These are phyloP conservation scores for Heterobasidion irregulare DNA, from an alignment of 1,284 basidiomycete genomes.

Conservation along the genomic window DNA sequence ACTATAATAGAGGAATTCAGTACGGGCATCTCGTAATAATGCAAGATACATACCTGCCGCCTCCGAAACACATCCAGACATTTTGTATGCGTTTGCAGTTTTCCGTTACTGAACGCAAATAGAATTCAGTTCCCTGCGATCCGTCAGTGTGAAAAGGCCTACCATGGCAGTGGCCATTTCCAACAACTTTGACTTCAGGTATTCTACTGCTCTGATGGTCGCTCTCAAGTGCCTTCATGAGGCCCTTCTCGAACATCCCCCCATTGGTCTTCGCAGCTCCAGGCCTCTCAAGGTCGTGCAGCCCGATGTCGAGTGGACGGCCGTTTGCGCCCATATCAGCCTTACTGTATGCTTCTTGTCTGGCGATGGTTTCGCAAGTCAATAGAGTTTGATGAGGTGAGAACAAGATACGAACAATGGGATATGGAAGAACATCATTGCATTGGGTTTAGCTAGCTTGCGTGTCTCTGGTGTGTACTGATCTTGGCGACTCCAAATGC, in stretches of 20 bases:
- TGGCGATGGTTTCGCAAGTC: slow-evolving; percentile 14
- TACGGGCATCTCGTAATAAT: not conserved
- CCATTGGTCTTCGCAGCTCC: slow-evolving; percentile 67
- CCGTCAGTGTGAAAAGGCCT: slow-evolving; percentile 16
- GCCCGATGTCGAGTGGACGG: slow-evolving; percentile 58
- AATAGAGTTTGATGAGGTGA: no score
- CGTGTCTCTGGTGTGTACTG: slow-evolving; percentile 47
- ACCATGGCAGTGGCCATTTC: slow-evolving; percentile 86
- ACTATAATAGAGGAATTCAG: slow-evolving; percentile 24
- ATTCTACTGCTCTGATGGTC: slow-evolving; percentile 42
- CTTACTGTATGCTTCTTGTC: slow-evolving; percentile 51
- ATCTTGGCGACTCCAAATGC: slow-evolving; percentile 50
- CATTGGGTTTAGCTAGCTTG: slow-evolving; percentile 82
- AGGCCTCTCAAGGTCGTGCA: slow-evolving; percentile 45
- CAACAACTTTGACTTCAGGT: slow-evolving; percentile 74
- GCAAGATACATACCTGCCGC: slow-evolving; percentile 56
- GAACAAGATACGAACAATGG: slow-evolving; percentile 57
- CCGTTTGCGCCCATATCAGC: slow-evolving; percentile 51
- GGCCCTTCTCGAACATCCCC: slow-evolving; percentile 75
- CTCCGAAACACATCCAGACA: slow-evolving; percentile 93
- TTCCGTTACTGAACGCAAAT: slow-evolving; percentile 56
- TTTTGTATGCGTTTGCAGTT: slow-evolving; percentile 80
- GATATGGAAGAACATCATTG: slow-evolving; percentile 94
- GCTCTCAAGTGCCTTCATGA: slow-evolving; percentile 62
- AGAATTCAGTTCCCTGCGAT: not conserved